These are phyloP conservation scores for Primulina tabacum DNA, from an alignment of 257 asterid genomes.

Conservation along the genomic window DNA sequence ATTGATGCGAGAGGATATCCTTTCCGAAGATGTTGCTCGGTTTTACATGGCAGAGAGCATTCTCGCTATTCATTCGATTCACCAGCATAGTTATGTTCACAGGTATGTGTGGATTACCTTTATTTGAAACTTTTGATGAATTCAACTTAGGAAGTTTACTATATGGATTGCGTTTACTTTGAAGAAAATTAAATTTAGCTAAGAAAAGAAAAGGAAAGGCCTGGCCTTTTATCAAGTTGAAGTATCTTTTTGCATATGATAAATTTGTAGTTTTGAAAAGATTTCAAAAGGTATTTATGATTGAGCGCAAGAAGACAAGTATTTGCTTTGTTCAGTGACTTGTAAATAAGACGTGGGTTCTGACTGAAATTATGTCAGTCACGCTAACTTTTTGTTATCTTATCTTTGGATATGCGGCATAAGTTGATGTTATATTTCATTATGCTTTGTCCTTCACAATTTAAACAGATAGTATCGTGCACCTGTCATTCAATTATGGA, in stretches of 20 bases:
- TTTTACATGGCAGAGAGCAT: constrained; percentile 92
- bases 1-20: constrained; percentile 85
- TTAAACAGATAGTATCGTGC: background rate
- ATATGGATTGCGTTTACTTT: background rate
- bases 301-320: background rate
- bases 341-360: background rate
- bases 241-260: background rate
- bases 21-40: constrained; percentile 84
- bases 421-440: background rate
- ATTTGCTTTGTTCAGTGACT: background rate
- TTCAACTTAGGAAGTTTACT: background rate
- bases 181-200: background rate
- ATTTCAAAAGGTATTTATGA: background rate
- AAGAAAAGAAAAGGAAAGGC: background rate
- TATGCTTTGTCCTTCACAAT: no score
- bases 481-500: background rate
- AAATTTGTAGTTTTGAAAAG: no score
- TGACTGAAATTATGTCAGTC: background rate
- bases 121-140: background rate
- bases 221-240: background rate
- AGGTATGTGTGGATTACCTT: constrained; percentile 38
- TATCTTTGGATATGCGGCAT: background rate
- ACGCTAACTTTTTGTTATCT: background rate
- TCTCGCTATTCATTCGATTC: constrained; percentile 89
- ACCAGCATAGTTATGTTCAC: constrained; percentile 88